Evolutionary conservation across 371 early-diverging fungal species (phyloP), one percentile per base, ranked within the genome.

Genomic region (Amoeboaphelidium protococcarum): DNA sequence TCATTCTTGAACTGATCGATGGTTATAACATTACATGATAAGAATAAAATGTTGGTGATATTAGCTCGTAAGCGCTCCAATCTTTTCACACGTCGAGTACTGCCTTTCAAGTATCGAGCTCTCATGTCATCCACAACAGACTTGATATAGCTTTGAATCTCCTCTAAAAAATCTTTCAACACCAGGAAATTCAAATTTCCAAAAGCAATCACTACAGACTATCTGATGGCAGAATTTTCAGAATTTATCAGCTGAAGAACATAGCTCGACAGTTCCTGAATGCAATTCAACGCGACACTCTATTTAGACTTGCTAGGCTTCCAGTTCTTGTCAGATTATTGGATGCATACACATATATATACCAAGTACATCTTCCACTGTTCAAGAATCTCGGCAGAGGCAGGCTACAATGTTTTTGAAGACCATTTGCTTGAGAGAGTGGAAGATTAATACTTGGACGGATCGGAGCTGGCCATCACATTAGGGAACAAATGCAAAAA

Each of bases 291-390:
- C 19, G 65, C 63, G 4, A 71, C 63, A 2, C 63, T 48, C 19
- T 42, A 41, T 19, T 44, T 24, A 21, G 52, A 19, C 3, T 48
- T 21, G 24, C 27, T 24, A 27, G 25, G 16, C 20, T 2, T 4
- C 23, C 51, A 48, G 22, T 22, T n/a, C 25, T 1, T 65, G 59
- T 44, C 23, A 19, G 23, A 44, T n/a, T 22, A 19, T 44, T 24
- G 25, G 26, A 72, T 69, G 1, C 73, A 76, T 13, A 72, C 66
- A 48, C 75, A 74, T 10, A 69, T 71, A 58, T 76, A 78, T 1
- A 69, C 62, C 3, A 82, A 58, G 54, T 78, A 79, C 2, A 71
- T 65, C 23, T 70, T 64, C 81, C 81, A 86, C 54, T 86, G 80
- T 4, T 73, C 76, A 31, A 86, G 65, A 22, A 76, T 59, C 40